A percentile compares a stretch with the other conserved stretches of the same genome.
Conservation (phyloP, 2,329 filamentous ascomycete species). For the Monosporascus sp. region DNA sequence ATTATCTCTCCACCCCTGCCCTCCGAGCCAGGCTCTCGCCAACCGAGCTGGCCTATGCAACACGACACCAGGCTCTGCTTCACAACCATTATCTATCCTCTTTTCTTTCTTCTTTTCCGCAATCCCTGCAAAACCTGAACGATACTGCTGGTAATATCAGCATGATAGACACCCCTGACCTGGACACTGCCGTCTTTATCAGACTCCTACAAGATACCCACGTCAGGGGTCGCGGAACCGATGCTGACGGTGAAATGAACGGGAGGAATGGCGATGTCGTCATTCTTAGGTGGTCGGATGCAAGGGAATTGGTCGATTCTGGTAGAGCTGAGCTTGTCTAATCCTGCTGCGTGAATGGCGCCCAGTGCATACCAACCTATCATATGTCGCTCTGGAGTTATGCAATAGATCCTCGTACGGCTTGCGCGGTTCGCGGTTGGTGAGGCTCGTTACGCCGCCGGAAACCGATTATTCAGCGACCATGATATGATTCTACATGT, state of each 20-base stretch:
- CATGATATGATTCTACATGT: too few relatives aligned
- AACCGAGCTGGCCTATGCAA: conserved; percentile 76
- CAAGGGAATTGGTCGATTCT: conserved; percentile 53
- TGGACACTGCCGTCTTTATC: conserved; percentile 79
- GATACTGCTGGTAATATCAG: conserved; percentile 83
- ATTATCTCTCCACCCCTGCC: conserved; percentile 58
- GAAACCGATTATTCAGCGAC: too few relatives aligned
- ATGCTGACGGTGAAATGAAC: conserved; percentile 56
- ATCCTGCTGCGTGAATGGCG: not conserved
- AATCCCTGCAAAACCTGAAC: conserved; percentile 75
- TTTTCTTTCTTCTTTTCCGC: conserved; percentile 79
- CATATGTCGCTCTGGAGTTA: too few relatives aligned
- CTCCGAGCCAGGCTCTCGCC: conserved; percentile 63
- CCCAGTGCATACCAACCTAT: not conserved
- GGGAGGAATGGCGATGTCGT: conserved; percentile 58
- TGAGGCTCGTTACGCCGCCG: too few relatives aligned
- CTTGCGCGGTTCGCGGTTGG: too few relatives aligned
- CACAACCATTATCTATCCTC: conserved; percentile 79
- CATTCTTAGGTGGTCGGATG: conserved; percentile 69
- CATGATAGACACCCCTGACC: conserved; percentile 88
- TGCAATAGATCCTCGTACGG: too few relatives aligned
- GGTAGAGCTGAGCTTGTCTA: conserved; percentile 56
- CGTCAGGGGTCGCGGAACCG: conserved; percentile 57
- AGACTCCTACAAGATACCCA: conserved; percentile 60
- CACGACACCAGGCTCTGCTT: conserved; percentile 76